These are phyloP conservation scores for Arachis hypogaea DNA, from an alignment of 306 rosid genomes.

Conservation along the genomic window DNA sequence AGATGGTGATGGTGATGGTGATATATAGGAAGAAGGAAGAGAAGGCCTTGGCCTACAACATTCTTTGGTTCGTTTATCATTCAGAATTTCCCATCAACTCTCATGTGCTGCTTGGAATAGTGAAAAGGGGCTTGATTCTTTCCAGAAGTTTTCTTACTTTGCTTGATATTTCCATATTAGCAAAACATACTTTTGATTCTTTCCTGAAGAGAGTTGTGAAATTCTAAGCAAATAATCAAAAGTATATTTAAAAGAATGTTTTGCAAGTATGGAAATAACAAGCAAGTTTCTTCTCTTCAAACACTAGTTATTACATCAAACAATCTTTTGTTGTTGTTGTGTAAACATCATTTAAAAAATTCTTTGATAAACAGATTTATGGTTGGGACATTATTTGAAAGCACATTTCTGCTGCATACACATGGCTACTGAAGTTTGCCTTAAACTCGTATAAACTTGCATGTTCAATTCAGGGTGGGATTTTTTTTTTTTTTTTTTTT, in stretches of 20 bases:
- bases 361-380: not conserved
- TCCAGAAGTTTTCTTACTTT: slow-evolving; percentile 36
- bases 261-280: slow-evolving; percentile 60
- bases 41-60: slow-evolving; percentile 97
- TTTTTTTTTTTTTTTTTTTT: too few relatives aligned
- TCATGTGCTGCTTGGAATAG: slow-evolving; percentile 86
- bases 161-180: too few relatives aligned
- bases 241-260: slow-evolving; percentile 42
- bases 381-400: slow-evolving; percentile 2
- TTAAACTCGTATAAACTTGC: too few relatives aligned
- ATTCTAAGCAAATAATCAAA: slow-evolving; percentile 44
- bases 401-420: not conserved
- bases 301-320: not conserved
- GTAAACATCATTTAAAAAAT: too few relatives aligned
- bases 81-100: slow-evolving; percentile 68
- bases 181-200: not conserved
- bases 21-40: too few relatives aligned
- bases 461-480: too few relatives aligned
- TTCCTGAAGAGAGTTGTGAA: slow-evolving; percentile 53
- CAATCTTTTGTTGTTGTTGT: not conserved
- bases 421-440: too few relatives aligned
- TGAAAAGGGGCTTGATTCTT: slow-evolving; percentile 51
- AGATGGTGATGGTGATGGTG: too few relatives aligned
- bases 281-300: slow-evolving; percentile 56
- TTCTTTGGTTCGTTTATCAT: slow-evolving; percentile 81